A percentile compares a stretch with the other conserved stretches of the same genome.
These are phyloP conservation scores for Eragrostis tef DNA, from an alignment of 202 grass and related monocot genomes.

Conservation along the genomic window DNA sequence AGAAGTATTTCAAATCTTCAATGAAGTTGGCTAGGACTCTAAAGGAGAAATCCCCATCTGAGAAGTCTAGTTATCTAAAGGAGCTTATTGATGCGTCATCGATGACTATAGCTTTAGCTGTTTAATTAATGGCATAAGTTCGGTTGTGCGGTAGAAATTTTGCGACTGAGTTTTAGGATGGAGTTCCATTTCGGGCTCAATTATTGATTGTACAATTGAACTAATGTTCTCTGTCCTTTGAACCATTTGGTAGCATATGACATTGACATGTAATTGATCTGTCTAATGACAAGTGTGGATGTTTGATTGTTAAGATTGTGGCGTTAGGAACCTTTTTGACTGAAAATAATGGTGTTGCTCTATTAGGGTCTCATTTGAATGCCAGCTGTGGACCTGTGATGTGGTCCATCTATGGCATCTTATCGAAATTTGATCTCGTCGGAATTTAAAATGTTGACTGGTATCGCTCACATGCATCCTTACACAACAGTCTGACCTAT, in stretches of 20 bases:
- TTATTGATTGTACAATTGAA: neutral
- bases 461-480: slow-evolving; percentile 4
- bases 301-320: neutral
- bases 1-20: slow-evolving; percentile 82
- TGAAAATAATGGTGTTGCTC: neutral
- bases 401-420: slow-evolving; percentile 3
- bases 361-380: neutral
- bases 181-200: neutral
- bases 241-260: neutral
- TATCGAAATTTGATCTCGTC: neutral
- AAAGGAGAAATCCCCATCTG: slow-evolving; percentile 53
- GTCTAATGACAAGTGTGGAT: neutral
- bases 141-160: neutral
- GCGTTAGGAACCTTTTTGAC: neutral
- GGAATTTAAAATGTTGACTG: neutral
- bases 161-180: neutral
- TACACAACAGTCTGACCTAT: neutral
- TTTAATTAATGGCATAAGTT: neutral
- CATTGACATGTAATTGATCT: neutral
- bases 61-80: slow-evolving; percentile 63
- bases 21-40: slow-evolving; percentile 68
- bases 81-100: slow-evolving; percentile 80
- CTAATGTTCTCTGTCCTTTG: neutral
- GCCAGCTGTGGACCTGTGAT: neutral
- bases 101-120: neutral